These are phyloP conservation scores for Trichothecium roseum DNA, from an alignment of 2,329 filamentous ascomycete species.

Conservation along the genomic window DNA sequence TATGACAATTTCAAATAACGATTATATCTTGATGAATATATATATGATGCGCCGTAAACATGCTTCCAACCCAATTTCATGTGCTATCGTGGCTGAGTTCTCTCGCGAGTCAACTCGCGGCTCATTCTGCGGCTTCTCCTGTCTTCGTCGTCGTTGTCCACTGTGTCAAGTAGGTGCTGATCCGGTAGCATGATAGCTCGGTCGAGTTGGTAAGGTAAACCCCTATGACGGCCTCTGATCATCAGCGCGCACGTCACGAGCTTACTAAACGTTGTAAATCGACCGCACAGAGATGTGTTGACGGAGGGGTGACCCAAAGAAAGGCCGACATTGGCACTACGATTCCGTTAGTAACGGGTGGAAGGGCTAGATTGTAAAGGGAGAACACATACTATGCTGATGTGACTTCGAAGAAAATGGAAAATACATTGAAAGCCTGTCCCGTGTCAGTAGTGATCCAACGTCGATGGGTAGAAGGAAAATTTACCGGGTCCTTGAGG, in stretches of 20 bases:
- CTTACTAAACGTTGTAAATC: slow-evolving; percentile 22
- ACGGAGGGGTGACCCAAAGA: slow-evolving; percentile 21
- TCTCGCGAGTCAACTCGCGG: too few species aligned
- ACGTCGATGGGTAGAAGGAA: not conserved
- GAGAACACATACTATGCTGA: slow-evolving; percentile 6
- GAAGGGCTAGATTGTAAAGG: not conserved
- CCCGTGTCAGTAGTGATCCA: not conserved
- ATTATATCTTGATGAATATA: too few species aligned
- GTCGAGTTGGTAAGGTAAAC: slow-evolving; percentile 22
- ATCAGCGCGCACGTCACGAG: slow-evolving; percentile 26
- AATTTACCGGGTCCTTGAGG: slow-evolving; percentile 2
- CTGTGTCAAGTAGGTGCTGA: not conserved
- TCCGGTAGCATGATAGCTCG: slow-evolving; percentile 20
- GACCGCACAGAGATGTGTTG: slow-evolving; percentile 16
- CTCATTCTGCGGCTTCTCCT: too few species aligned
- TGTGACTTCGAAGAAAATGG: slow-evolving; percentile 6
- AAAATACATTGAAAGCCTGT: slow-evolving; percentile 6
- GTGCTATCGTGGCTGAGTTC: too few species aligned
- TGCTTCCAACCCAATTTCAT: too few species aligned
- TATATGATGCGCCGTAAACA: too few species aligned
- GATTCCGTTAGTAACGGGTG: not conserved
- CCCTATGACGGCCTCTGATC: slow-evolving; percentile 24
- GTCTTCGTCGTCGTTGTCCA: not conserved
- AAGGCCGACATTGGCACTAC: slow-evolving; percentile 23
- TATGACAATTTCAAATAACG: too few species aligned